Evolutionary conservation across 257 asterid species (phyloP).

Genomic region (Solanum boliviense): DNA sequence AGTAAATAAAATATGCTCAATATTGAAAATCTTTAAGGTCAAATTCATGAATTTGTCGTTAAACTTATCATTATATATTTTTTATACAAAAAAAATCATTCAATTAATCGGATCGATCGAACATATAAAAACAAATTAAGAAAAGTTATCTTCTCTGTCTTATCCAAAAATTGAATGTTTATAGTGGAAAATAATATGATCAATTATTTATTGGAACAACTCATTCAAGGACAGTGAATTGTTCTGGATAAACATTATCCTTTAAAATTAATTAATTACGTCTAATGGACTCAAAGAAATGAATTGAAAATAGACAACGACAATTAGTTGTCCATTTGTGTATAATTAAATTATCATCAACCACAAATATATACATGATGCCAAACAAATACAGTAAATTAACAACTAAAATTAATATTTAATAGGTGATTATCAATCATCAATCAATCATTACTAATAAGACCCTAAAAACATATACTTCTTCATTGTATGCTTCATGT

Average conservation of each 20-base stretch:
- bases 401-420: not conserved
- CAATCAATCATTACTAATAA: not conserved
- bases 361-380: not conserved
- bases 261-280: not conserved
- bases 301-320: not conserved
- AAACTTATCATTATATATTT: too few species aligned
- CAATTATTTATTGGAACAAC: not conserved
- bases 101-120: not conserved
- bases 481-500: not conserved
- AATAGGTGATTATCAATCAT: not conserved
- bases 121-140: not conserved
- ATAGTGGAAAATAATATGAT: not conserved
- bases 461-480: not conserved
- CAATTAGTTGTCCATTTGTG: not conserved
- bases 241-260: not conserved
- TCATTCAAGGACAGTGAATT: not conserved
- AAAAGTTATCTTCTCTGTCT: not conserved
- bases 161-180: not conserved
- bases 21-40: too few species aligned
- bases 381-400: not conserved
- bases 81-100: too few species aligned
- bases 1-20: too few species aligned
- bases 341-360: not conserved
- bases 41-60: not conserved
- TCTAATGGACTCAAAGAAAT: not conserved